Evolutionary conservation across 495 filamentous ascomycete species (phyloP).

Genomic region (Clavariopsis aquatica): DNA sequence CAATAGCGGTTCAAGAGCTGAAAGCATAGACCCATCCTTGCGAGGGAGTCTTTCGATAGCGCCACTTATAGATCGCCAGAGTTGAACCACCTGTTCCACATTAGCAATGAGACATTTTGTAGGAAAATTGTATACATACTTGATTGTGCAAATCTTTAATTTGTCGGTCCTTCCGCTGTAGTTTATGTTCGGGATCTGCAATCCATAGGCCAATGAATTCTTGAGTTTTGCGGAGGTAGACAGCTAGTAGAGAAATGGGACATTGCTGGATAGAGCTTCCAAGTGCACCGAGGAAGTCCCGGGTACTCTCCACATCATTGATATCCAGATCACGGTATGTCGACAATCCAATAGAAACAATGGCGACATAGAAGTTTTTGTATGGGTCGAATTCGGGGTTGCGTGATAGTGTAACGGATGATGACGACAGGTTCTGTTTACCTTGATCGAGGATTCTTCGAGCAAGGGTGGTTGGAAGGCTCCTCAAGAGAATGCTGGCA

Average conservation of each 20-base stretch:
- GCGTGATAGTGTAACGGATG: constrained; percentile 46
- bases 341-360: constrained; percentile 12
- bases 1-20: constrained; percentile 55
- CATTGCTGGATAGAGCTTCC: constrained; percentile 44
- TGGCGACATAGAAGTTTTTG: constrained; percentile 56
- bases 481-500: constrained; percentile 38
- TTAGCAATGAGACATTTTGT: constrained; percentile 8
- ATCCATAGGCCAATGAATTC: constrained; percentile 63
- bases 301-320: constrained; percentile 6
- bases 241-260: constrained; percentile 41
- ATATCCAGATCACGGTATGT: constrained; percentile 45
- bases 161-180: constrained; percentile 19
- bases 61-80: constrained; percentile 38
- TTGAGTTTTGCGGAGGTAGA: constrained; percentile 58
- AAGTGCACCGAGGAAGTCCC: constrained; percentile 42
- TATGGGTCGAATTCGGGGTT: constrained; percentile 58
- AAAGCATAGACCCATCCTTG: constrained; percentile 50
- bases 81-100: constrained; percentile 33
- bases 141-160: constrained; percentile 19
- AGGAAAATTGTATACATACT: constrained; percentile 38
- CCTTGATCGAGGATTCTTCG: constrained; percentile 61
- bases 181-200: constrained; percentile 52
- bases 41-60: constrained; percentile 39
- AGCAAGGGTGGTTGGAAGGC: constrained; percentile 35
- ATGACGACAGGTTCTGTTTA: constrained; percentile 61